Evolutionary conservation across 495 filamentous ascomycete genomes (phyloP), one percentile per base, ranked within the genome.

Genomic region (Aspergillus incahuasiensis): DNA sequence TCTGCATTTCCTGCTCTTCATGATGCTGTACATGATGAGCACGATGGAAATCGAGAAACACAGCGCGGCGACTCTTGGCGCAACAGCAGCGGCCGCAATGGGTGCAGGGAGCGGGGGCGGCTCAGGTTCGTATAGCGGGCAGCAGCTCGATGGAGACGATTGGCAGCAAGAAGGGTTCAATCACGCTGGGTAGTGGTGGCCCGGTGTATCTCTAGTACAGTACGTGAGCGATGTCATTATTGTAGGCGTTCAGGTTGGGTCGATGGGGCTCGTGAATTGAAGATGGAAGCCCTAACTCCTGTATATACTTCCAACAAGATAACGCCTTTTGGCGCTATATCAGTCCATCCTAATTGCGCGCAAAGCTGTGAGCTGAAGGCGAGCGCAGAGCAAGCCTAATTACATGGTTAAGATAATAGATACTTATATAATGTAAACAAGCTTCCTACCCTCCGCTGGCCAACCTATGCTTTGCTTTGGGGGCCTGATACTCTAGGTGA

Each of bases 1-100:
- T 39, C 77, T 97, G 55, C 94, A 98, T 73, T 56, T 97, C 45
- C 70, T 97, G 22, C 85, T 97, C 1, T 91, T 97, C 62, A 75
- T 81, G 43, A 86, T 91, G 76, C 76, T 98, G 50, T 97, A 90
- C 67, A 89, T 86, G 83, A 82, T 89, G 68, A 90, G 89, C 38
- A 82, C 82, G 22, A 73, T 77, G 40, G 80, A 84, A 50, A 79
- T 82, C 40, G 77, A 82, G 54, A 77, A 81, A 55, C 75, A 81
- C 55, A 76, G 74, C 40, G 79, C 73, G 54, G 74, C 70, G 53
- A 74, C 74, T 55, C 69, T 78, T 18, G 74, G 68, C 52, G 71
- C 65, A 59, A 68, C 39, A 65, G 75, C 76, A 2, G 75, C 67
- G 16, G 79, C 71, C 25, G 78, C 70, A 21, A 76, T 67, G 54